Percentiles rank a stretch among this genome's conserved stretches.
Evolutionary conservation across 2,329 filamentous ascomycete genomes (phyloP).

Genomic region (Catunica adiposa): DNA sequence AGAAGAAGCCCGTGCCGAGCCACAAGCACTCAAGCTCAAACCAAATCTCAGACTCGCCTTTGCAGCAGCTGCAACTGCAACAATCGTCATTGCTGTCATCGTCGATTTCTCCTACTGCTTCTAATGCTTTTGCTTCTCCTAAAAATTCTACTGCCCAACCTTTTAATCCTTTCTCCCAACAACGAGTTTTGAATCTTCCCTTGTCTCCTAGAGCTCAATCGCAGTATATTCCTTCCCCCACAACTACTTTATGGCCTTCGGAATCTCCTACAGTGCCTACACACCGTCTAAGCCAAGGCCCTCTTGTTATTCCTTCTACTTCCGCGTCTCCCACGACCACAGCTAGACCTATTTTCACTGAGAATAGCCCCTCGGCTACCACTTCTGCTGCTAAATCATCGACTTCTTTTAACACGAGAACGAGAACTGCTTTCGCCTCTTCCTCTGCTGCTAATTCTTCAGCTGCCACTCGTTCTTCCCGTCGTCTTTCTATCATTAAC

Average conservation of each 20-base stretch:
- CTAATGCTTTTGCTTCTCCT: not conserved
- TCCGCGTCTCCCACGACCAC: not conserved
- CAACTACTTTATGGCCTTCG: not conserved
- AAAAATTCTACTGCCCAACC: not conserved
- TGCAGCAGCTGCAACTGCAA: not conserved
- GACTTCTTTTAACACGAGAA: not conserved
- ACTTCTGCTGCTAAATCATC: not conserved
- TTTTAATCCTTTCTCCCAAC: not conserved
- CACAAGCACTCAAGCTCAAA: not conserved
- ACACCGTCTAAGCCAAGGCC: not conserved
- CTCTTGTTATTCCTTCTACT: too few relatives aligned
- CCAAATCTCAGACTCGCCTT: not conserved
- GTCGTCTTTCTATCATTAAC: slow-evolving; percentile 12
- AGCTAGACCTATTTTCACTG: not conserved
- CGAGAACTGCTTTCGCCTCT: not conserved
- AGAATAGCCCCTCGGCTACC: not conserved
- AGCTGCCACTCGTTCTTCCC: slow-evolving; percentile 3
- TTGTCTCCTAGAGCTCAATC: not conserved
- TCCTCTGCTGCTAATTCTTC: not conserved
- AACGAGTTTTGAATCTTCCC: not conserved
- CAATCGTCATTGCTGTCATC: not conserved
- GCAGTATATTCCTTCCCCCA: not conserved
- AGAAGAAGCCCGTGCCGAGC: slow-evolving; percentile 4
- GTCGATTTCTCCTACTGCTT: not conserved
- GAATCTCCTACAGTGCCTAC: not conserved